These are phyloP conservation scores for Blastocystis sp. DNA, from an alignment of 352 stramenopile species.

Conservation along the genomic window DNA sequence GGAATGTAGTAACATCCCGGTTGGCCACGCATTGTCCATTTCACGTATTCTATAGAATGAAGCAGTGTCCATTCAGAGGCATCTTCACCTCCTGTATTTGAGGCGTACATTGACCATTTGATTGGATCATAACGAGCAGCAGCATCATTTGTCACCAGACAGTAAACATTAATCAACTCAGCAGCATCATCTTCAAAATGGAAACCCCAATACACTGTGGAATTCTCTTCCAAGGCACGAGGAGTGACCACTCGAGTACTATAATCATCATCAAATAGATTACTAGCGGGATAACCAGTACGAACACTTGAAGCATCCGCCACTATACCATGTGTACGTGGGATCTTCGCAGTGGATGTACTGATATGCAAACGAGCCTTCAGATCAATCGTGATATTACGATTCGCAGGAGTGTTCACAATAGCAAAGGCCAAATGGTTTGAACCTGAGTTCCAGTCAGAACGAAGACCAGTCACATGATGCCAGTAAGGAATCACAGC, in stretches of 20 bases:
- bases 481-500: not conserved
- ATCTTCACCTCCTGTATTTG: not conserved
- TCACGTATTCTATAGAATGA: not conserved
- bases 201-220: slow-evolving; percentile 31
- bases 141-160: slow-evolving; percentile 25
- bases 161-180: slow-evolving; percentile 29
- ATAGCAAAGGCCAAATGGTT: slow-evolving; percentile 29
- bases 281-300: slow-evolving; percentile 3
- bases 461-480: slow-evolving; percentile 22
- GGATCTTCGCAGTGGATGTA: not conserved
- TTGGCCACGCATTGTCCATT: slow-evolving; percentile 22
- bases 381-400: slow-evolving; percentile 13
- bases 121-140: slow-evolving; percentile 33
- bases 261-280: slow-evolving; percentile 41
- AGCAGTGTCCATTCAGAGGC: not conserved
- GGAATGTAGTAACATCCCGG: slow-evolving; percentile 27
- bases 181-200: slow-evolving; percentile 31
- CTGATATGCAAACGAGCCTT: slow-evolving; percentile 49
- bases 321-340: not conserved
- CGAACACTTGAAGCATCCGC: not conserved
- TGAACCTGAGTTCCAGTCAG: not conserved
- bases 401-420: slow-evolving; percentile 33
- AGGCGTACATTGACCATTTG: not conserved
- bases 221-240: not conserved
- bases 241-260: slow-evolving; percentile 1